Percentiles rank a stretch among this genome's conserved stretches.
Conservation (phyloP, 805 yeast genomes). For the Saturnispora serradocipensis region DNA sequence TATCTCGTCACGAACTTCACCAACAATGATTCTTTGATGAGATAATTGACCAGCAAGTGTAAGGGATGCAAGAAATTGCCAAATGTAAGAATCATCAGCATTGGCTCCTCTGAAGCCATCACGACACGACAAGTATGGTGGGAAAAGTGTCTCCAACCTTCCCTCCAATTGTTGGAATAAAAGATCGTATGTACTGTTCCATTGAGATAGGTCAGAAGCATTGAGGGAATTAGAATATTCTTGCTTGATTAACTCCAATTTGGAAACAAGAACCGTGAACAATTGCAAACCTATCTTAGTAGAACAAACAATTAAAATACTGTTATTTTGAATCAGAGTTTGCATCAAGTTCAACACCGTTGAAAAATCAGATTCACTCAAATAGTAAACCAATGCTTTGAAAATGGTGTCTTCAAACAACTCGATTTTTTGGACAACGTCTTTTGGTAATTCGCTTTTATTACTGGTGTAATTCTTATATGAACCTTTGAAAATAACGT, state of each 20-base stretch:
- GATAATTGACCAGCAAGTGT: constrained; percentile 84
- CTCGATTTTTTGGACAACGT: constrained; percentile 53
- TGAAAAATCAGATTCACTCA: constrained; percentile 71
- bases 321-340: constrained; percentile 60
- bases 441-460: constrained; percentile 43
- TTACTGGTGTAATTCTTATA: constrained; percentile 48
- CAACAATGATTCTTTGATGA: constrained; percentile 90
- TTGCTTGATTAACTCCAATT: constrained; percentile 87
- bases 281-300: constrained; percentile 78
- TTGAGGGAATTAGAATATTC: constrained; percentile 45
- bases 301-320: constrained; percentile 56
- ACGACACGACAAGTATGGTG: constrained; percentile 42
- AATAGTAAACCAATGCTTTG: constrained; percentile 74
- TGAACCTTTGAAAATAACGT: constrained; percentile 70
- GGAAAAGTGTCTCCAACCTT: constrained; percentile 70
- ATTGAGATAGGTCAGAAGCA: constrained; percentile 50
- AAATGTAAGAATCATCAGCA: constrained; percentile 75
- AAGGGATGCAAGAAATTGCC: constrained; percentile 95
- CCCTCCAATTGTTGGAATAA: constrained; percentile 74
- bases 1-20: constrained; percentile 87
- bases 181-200: constrained; percentile 77
- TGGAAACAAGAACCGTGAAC: constrained; percentile 80
- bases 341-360: constrained; percentile 72
- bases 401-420: constrained; percentile 72
- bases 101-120: constrained; percentile 17